Base-by-base conservation (phyloP, 164 flowering plant species). In the Piper betle region DNA sequence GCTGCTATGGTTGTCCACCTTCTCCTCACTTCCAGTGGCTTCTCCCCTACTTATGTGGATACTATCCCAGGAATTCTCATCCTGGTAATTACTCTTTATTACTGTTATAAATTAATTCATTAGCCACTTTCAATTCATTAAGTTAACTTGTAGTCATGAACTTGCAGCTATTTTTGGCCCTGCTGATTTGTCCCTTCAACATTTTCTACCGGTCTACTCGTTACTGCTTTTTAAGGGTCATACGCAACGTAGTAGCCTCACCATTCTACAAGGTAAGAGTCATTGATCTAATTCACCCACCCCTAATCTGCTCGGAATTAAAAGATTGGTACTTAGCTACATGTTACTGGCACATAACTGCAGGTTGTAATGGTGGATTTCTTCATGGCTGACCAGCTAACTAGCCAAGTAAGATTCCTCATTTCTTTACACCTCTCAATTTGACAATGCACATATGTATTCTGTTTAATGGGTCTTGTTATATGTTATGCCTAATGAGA, bases 301-400 rank as follows among this genome's bases (percentile, higher is more conserved):
- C 3, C 39, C 39, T 55, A 11, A 8, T 19, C 11, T 48, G 38
- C 41, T 37, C 10, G 11, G 5, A 60, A 50, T 4, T 20, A 39
- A 12, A 19, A 46, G 53, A 11, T 18, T 4, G 39, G 52, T 40
- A 33, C 25, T 2, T 6, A 55, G 42, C 37, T 55, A 20, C 6
- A 42, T 17, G 33, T 57, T 40, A 6, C 58, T 2, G 20, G 3
- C 38, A 4, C 38, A 55, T n/a, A 3, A 19, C 40, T 18, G 43
- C 82, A 93, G 99, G 99, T 91, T 64, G 58, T 94, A 75, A 67
- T 94, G 86, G 96, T 91, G 8, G 99, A 94, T 58, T 91, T 87
- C 72, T 91, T 94, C 81, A 85, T 94, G 97, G 99, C 97, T 67
- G 99, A 94, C 74, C 99, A 94, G 67, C 84, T 94, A 13, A 88